Conservation (phyloP, 345 rosid species). For the Brassica rapa region DNA sequence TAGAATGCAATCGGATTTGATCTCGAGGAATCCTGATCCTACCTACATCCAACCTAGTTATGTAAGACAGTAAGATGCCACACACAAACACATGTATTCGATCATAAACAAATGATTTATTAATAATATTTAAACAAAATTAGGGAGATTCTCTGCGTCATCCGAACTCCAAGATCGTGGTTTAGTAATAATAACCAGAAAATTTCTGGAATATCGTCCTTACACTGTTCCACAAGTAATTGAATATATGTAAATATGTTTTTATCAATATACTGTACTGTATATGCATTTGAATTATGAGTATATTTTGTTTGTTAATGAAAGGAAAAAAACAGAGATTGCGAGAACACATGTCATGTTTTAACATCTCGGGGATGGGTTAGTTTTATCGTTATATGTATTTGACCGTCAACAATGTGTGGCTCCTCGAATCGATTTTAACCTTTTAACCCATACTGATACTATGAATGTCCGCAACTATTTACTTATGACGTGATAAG, state of each 20-base stretch:
- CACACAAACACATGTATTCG: conserved; percentile 28
- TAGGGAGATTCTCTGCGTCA: conserved; percentile 34
- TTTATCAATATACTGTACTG: not conserved
- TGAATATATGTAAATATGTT: conserved; percentile 17
- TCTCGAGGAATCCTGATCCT: conserved; percentile 32
- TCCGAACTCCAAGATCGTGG: conserved; percentile 29
- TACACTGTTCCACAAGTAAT: conserved; percentile 27
- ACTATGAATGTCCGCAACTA: conserved; percentile 27
- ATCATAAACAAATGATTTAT: conserved; percentile 13
- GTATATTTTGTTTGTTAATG: not conserved
- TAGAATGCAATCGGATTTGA: conserved; percentile 32
- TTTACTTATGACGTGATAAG: conserved; percentile 36
- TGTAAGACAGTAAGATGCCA: conserved; percentile 31
- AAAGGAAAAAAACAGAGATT: conserved; percentile 41
- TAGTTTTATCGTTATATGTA: conserved; percentile 43
- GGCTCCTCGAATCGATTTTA: conserved; percentile 34
- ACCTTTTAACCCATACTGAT: conserved; percentile 36
- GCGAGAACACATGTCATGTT: conserved; percentile 59
- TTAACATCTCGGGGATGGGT: conserved; percentile 41
- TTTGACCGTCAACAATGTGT: conserved; percentile 46
- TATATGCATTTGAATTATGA: conserved; percentile 2
- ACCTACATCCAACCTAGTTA: conserved; percentile 30
- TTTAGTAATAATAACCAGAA: conserved; percentile 18
- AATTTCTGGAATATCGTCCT: conserved; percentile 20
- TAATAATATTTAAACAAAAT: conserved; percentile 19